Percentiles rank a stretch among this genome's conserved stretches.
Evolutionary conservation across 2,329 filamentous ascomycete genomes (phyloP).

Genomic region (Penicillium sp.): DNA sequence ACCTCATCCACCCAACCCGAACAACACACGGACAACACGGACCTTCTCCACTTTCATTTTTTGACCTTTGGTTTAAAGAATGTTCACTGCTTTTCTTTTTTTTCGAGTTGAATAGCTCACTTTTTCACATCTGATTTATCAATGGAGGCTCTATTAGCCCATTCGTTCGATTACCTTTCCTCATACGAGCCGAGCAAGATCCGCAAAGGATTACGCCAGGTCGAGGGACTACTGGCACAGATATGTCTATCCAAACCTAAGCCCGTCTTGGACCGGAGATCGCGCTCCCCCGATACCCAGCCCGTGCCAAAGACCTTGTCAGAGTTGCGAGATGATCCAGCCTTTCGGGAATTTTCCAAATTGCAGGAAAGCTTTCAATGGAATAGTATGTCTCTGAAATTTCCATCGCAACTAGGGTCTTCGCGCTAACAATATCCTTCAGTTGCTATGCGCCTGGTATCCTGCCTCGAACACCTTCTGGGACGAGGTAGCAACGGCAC

Average conservation of each 20-base stretch:
- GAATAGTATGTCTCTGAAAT: conserved; percentile 61
- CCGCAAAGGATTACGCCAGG: conserved; percentile 88
- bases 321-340: conserved; percentile 76
- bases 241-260: conserved; percentile 72
- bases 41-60: conserved; percentile 12
- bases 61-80: conserved; percentile 12
- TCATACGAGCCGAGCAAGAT: conserved; percentile 88
- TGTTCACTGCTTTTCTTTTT: conserved; percentile 9
- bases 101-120: conserved; percentile 10
- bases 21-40: conserved; percentile 1
- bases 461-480: conserved; percentile 80
- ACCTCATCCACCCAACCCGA: conserved; percentile 5
- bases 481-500: conserved; percentile 78
- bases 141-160: conserved; percentile 89
- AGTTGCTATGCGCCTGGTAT: conserved; percentile 81
- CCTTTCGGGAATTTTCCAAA: conserved; percentile 94
- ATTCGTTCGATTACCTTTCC: conserved; percentile 94
- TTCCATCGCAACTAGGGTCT: background rate
- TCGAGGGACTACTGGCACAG: conserved; percentile 89
- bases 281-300: conserved; percentile 42
- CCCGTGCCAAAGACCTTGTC: conserved; percentile 62
- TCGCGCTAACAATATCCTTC: conserved; percentile 6
- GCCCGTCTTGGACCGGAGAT: conserved; percentile 43
- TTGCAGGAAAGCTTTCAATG: conserved; percentile 96
- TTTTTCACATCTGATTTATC: conserved; percentile 14